Base-by-base conservation (phyloP, 1,139 yeast genomes). In the Yamadazyma mexicana region DNA sequence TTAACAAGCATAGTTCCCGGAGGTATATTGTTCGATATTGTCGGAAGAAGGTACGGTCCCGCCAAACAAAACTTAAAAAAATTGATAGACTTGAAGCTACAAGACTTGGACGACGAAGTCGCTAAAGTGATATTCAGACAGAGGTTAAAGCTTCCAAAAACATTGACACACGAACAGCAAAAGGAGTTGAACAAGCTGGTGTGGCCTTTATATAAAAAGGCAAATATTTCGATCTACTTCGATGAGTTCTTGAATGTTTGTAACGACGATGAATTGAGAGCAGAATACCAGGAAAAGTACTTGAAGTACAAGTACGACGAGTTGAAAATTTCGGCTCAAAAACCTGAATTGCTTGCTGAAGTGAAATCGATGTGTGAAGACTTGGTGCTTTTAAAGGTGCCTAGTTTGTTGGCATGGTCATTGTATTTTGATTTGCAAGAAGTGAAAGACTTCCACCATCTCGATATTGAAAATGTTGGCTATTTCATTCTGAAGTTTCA, bases 361-460 rank as follows among this genome's bases (percentile, higher is more conserved):
- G 65, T 88, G 3, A 65, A 66, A 37, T 78, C 76, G 10, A 71
- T 80, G 73, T 79, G 81, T 1, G 83, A 79, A 16, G 95, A 85
- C 29, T 78, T 91, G 82, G 79, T 89, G 3, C 62, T 83, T 20
- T 78, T 92, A 11, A 75, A 77, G 31, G 77, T 82, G 12, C 71
- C 74, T 0, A 79, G 82, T 18, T 64, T 75, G 22, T 65, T 77
- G 30, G 88, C 92, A 1, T 92, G 96, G 95, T 71, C 75, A 36
- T 56, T 84, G 11, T 80, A 79, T 50, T 78, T 89, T 49, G 96
- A 92, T 51, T 85, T 92, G 84, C 50, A 64, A 26, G 96, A 92
- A 56, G 74, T 73, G 7, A 58, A 56, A 3, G 63, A 69, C 8
- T 58, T 88, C 11, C 50, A 50, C 7, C 73, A 75, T 2, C 56